Conservation (phyloP, 805 yeast genomes). For the Helenozyma baotianmanensis region DNA sequence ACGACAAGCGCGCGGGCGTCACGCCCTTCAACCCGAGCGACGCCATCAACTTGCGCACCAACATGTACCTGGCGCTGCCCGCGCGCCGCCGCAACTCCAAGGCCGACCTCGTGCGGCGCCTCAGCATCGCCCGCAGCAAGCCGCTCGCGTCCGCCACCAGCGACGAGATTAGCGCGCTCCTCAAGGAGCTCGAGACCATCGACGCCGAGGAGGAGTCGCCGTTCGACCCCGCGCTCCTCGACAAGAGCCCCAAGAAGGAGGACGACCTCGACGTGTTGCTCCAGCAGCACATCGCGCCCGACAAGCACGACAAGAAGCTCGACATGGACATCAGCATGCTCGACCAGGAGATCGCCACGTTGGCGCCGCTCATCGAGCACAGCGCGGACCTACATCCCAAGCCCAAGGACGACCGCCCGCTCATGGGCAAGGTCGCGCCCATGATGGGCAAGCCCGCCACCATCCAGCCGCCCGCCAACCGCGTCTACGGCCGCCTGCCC, state of each 20-base stretch:
- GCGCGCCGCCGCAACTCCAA: slow-evolving; percentile 13
- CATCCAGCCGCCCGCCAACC: slow-evolving; percentile 40
- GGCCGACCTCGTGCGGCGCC: slow-evolving; percentile 19
- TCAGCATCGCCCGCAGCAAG: slow-evolving; percentile 35
- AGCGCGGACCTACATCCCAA: neutral
- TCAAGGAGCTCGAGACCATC: slow-evolving; percentile 32
- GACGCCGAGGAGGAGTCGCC: slow-evolving; percentile 11
- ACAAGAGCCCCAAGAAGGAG: slow-evolving; percentile 15
- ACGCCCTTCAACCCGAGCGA: slow-evolving; percentile 56
- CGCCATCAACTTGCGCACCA: slow-evolving; percentile 53
- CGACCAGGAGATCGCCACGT: slow-evolving; percentile 38
- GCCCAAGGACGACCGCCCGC: slow-evolving; percentile 14
- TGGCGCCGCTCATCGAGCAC: slow-evolving; percentile 30
- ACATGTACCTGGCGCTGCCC: slow-evolving; percentile 36
- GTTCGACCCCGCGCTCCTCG: slow-evolving; percentile 9
- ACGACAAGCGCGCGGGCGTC: slow-evolving; percentile 16
- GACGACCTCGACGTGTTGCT: slow-evolving; percentile 35
- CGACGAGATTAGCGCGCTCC: slow-evolving; percentile 35
- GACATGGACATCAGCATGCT: slow-evolving; percentile 28
- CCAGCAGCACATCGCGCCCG: slow-evolving; percentile 29
- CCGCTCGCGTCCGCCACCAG: slow-evolving; percentile 34
- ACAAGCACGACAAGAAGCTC: slow-evolving; percentile 9
- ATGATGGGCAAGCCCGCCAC: slow-evolving; percentile 45
- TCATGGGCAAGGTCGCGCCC: slow-evolving; percentile 33
- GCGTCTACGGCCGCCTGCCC: slow-evolving; percentile 26